Evolutionary conservation across 192 early-diverging fungal genomes (phyloP), one percentile per base, ranked within the genome.

Genomic region (Podila epigama): DNA sequence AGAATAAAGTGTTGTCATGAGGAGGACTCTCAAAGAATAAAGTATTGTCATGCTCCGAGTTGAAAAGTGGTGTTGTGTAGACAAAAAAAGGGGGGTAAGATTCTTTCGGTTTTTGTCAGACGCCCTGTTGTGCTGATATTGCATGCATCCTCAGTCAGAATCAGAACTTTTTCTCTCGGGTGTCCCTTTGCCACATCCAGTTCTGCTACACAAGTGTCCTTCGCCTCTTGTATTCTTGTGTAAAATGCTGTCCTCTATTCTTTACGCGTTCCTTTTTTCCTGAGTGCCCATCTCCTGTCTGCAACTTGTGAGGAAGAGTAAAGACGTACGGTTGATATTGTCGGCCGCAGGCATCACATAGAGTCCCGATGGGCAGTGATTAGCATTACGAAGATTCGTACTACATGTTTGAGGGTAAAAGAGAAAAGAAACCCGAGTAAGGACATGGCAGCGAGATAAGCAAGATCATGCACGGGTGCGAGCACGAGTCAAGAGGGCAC

Each of bases 361-460:
- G 16, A 96, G 82, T 27, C 96, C 96, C 11, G 90, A 81, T 32
- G 95, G 95, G 63, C 89, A 96, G 70, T 95, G 92, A n/a, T 89
- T 86, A 28, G 89, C 87, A 51, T 88, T 91, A 60, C 84, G 75
- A 60, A 94, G 80, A 62, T 94, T 93, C 44, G 91, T 89, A 54
- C 91, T 92, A 70, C 18, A 29, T 18, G 28, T 5, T 32, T 28
- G 37, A 69, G 15, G 39, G 37, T 60, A 13, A 54, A 40, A 41
- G 18, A 48, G 6, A 53, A 2, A 25, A 35, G 29, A 51, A 27
- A 20, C 16, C 35, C 37, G n/a, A 50, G 20, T 37, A 29, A 9
- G 35, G 18, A 20, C 28, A 35, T 20, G 9, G 6, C 22, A 40
- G 40, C 15, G 27, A 2, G 31, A 36, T 10, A 2, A 22, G 29